A percentile compares a stretch with the other conserved stretches of the same genome.
Conservation (phyloP, 495 filamentous ascomycete genomes). For the Lasiosphaeria miniovina region DNA sequence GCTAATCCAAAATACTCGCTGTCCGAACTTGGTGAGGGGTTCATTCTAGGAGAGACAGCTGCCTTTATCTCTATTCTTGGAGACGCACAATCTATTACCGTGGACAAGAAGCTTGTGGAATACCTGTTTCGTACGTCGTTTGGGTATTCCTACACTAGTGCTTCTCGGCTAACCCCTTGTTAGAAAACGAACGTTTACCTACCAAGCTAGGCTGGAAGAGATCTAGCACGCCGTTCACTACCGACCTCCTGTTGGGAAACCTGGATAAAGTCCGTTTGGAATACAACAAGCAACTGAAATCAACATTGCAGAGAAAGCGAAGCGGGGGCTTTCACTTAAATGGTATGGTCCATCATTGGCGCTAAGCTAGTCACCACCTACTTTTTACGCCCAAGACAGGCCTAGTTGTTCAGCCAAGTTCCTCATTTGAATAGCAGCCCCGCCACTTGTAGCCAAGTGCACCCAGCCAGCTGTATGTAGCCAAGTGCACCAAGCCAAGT, state of each 20-base stretch:
- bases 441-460: no score
- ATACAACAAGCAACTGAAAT: slow-evolving; percentile 9
- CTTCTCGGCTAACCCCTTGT: slow-evolving; percentile 6
- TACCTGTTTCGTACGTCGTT: slow-evolving; percentile 43
- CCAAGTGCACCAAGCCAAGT: no score
- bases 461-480: no score
- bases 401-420: no score
- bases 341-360: neutral
- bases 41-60: slow-evolving; percentile 43
- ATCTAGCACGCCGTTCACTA: slow-evolving; percentile 5
- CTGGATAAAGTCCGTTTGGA: slow-evolving; percentile 8
- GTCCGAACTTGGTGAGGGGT: slow-evolving; percentile 30
- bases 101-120: slow-evolving; percentile 35
- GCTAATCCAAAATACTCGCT: slow-evolving; percentile 41
- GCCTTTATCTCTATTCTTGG: slow-evolving; percentile 47
- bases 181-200: slow-evolving; percentile 47
- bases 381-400: no score
- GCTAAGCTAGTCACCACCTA: neutral
- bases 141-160: neutral
- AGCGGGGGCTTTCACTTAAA: slow-evolving; percentile 7
- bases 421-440: no score
- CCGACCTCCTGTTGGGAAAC: slow-evolving; percentile 7
- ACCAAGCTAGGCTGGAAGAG: slow-evolving; percentile 38
- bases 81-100: slow-evolving; percentile 32
- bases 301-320: slow-evolving; percentile 7